Evolutionary conservation across 352 stramenopile species (phyloP), one percentile per base, ranked within the genome.

Genomic region (Globisporangium okanoganense): DNA sequence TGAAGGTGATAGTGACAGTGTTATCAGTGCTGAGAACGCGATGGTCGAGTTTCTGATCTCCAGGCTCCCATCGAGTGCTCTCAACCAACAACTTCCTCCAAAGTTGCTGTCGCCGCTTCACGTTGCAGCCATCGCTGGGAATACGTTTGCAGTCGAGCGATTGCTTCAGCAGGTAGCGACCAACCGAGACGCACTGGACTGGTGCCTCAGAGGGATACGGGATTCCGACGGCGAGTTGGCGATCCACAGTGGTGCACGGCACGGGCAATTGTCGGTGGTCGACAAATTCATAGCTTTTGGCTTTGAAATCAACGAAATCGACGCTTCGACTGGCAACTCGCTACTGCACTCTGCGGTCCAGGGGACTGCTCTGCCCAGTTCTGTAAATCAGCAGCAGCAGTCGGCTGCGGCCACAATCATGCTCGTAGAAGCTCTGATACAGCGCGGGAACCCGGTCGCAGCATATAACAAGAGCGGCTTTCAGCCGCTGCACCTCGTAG

Each of bases 1-100:
- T 18, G 27, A 27, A 8, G n/a, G 22, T n/a, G 18, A 16, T 14
- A 14, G 9, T 1, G 29, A 3, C 6, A 33, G 13, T 5, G 29
- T 3, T 24, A n/a, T n/a, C n/a, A n/a, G 20, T 5, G 9, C 22
- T 24, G 49, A 36, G 3, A 63, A n/a, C 22, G 36, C 36, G 47
- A 63, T 63, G 47, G 12, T 57, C n/a, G 38, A 55, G 18, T 63
- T 57, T 10, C 7, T 63, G 16, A 51, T 63, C n/a, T 20, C 10
- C 31, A 56, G 40, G 10, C 8, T 57, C 0, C 35, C 49, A 29
- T 9, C 18, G 12, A 14, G 20, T 9, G 31, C 25, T 20, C 16
- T 44, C 9, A 12, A 35, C 12, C 45, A 56, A 9, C 57, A 57
- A 47, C 22, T 51, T 31, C 48, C 47, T 2, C 57, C 57, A 43